Conservation (phyloP, 1,284 basidiomycete species). For the Pseudozyma flocculosa region DNA sequence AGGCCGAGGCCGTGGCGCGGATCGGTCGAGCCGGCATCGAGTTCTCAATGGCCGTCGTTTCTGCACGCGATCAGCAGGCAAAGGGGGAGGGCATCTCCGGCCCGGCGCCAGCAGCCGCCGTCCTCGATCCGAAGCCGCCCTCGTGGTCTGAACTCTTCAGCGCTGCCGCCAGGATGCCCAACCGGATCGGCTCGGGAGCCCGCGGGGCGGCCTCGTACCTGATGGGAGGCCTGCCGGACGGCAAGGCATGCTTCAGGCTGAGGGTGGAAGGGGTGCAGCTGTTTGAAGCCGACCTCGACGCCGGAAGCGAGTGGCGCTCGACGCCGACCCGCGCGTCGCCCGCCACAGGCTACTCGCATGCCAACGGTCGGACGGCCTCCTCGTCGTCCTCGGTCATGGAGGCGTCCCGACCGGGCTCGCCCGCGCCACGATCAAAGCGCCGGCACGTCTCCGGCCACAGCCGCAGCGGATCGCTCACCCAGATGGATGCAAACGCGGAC, state of each 20-base stretch:
- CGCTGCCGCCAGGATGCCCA: constrained; percentile 30
- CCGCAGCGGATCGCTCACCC: background rate
- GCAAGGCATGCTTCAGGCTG: constrained; percentile 18
- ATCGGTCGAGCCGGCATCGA: constrained; percentile 33
- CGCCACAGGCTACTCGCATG: no score
- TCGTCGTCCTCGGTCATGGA: background rate
- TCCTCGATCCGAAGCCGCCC: constrained; percentile 4
- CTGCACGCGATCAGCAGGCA: background rate
- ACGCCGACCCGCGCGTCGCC: no score
- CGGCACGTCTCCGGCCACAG: background rate
- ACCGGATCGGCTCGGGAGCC: constrained; percentile 32
- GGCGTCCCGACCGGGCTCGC: background rate
- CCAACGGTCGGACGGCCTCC: no score
- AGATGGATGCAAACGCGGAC: background rate
- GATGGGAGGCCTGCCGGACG: constrained; percentile 39
- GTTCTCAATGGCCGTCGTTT: constrained; percentile 30
- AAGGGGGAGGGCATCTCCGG: background rate
- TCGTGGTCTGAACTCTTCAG: constrained; percentile 12
- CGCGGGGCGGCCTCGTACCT: constrained; percentile 36
- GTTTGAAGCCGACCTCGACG: constrained; percentile 34
- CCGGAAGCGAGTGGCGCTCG: background rate
- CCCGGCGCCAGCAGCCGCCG: constrained; percentile 5
- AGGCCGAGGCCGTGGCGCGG: constrained; percentile 30
- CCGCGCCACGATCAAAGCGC: background rate
- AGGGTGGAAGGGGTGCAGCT: constrained; percentile 35